Conservation (phyloP, 305 asterid genomes). For the Stenogyne calaminthoides region DNA sequence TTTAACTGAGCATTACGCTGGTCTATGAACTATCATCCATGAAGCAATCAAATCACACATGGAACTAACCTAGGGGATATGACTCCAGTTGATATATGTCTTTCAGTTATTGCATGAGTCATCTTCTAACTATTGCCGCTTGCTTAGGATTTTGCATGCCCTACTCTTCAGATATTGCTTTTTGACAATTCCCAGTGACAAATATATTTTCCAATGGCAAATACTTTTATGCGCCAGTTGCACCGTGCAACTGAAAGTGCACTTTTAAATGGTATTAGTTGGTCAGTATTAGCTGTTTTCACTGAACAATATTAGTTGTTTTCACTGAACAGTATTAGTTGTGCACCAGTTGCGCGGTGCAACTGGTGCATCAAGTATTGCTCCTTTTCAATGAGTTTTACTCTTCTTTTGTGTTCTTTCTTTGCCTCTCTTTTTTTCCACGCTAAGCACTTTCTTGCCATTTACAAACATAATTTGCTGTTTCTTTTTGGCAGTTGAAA, state of each 20-base stretch:
- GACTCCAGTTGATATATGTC: not conserved
- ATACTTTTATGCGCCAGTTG: too few species aligned
- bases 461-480: not conserved
- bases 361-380: too few species aligned
- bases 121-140: not conserved
- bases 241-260: too few species aligned
- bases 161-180: not conserved
- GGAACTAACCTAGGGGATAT: not conserved
- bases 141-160: not conserved
- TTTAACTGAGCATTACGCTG: too few species aligned
- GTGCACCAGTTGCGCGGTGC: too few species aligned
- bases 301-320: too few species aligned
- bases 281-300: too few species aligned
- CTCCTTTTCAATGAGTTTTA: too few species aligned
- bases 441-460: not conserved
- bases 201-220: too few species aligned
- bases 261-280: too few species aligned
- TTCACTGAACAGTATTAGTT: too few species aligned
- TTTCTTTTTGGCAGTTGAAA: not conserved
- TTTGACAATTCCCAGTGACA: not conserved
- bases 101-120: not conserved
- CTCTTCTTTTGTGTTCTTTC: not conserved
- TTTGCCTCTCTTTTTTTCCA: not conserved
- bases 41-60: not conserved
- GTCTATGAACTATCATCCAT: not conserved